phyloP scores from a whole-genome alignment of 352 stramenopile genomes.

The Phytophthora quininea region DNA sequence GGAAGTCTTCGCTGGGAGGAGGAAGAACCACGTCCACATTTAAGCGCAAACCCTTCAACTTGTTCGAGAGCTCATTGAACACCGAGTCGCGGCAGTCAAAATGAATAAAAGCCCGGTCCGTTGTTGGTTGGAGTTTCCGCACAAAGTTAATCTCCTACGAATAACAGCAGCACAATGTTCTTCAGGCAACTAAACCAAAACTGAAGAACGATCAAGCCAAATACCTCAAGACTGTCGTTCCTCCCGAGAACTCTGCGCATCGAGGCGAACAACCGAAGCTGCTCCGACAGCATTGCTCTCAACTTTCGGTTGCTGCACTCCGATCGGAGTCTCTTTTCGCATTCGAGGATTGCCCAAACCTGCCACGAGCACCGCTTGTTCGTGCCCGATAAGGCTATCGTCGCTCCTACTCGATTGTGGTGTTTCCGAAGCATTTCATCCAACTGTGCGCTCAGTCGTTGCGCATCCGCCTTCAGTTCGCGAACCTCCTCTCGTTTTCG shows the following conservation, averaged over 20 bases:
- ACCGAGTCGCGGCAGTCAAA: neutral
- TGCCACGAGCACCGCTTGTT: neutral
- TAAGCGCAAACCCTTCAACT: neutral
- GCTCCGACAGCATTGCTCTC: neutral
- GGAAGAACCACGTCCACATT: neutral
- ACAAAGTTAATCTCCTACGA: neutral
- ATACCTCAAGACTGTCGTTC: neutral
- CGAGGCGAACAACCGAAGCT: neutral
- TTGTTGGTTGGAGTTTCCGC: neutral
- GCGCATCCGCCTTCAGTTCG: neutral
- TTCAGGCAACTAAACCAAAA: neutral
- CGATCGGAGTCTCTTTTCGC: neutral
- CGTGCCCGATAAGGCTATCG: neutral
- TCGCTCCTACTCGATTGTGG: neutral
- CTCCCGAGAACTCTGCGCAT: neutral
- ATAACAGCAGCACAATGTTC: neutral
- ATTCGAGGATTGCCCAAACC: neutral
- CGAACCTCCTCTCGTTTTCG: neutral
- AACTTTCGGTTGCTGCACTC: neutral
- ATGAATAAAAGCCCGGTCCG: neutral
- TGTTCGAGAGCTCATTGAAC: neutral
- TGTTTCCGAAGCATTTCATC: neutral
- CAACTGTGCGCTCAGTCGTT: neutral
- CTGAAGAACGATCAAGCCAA: neutral
- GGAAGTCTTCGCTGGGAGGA: neutral